Evolutionary conservation across 2,329 filamentous ascomycete species (phyloP).

Genomic region (Botrytis hyacinthi): DNA sequence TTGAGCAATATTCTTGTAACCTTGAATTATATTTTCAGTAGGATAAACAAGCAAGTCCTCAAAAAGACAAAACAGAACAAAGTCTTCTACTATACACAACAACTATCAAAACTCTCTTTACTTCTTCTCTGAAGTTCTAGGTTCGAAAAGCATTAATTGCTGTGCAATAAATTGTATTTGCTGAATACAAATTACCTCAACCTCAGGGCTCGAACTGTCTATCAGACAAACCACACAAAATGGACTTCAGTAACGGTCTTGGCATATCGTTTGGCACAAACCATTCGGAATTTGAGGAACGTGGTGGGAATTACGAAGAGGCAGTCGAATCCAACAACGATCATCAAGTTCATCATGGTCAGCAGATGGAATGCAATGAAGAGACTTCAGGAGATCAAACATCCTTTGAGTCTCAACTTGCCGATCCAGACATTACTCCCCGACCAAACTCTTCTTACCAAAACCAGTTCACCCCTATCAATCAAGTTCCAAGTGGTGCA

Average conservation of each 20-base stretch:
- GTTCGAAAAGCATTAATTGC: too few species aligned
- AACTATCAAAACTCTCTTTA: neutral
- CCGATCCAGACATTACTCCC: conserved; percentile 2
- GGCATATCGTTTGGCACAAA: conserved; percentile 3
- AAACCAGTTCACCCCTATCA: neutral
- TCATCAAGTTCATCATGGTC: neutral
- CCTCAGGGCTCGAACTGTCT: neutral
- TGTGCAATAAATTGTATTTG: neutral
- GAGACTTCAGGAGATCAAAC: neutral
- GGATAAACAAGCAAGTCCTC: neutral
- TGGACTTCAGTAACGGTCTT: conserved; percentile 7
- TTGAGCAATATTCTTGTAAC: neutral
- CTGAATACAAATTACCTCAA: neutral
- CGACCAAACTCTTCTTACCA: neutral
- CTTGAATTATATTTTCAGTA: neutral
- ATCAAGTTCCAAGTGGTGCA: neutral
- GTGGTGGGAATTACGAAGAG: neutral
- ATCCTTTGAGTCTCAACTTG: neutral
- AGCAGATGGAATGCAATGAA: neutral
- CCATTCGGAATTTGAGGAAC: neutral
- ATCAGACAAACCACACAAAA: neutral
- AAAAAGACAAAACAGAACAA: neutral
- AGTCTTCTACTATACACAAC: neutral
- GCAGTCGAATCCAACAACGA: neutral
- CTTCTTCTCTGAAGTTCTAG: neutral